Conservation (phyloP, 225 moss, liverwort and hornwort species). For the Polytrichum formosum region DNA sequence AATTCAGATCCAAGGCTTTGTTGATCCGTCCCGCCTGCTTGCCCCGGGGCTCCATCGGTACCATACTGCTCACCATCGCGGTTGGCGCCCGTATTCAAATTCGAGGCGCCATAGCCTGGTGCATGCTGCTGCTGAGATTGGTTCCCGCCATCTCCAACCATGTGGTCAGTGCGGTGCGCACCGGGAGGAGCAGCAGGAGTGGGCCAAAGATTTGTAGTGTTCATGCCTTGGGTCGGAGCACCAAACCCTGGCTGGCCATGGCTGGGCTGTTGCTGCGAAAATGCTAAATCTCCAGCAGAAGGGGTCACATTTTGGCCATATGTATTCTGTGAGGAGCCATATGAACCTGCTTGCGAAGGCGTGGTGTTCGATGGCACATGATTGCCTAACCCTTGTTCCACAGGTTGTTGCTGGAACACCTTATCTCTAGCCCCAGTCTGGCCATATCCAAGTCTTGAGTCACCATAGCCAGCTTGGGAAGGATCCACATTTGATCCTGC, state of each 20-base stretch:
- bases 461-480: conserved; percentile 1
- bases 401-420: neutral
- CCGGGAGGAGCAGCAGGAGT: conserved; percentile 3
- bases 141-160: conserved; percentile 2
- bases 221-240: neutral
- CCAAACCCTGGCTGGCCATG: conserved; percentile 23
- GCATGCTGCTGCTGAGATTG: neutral
- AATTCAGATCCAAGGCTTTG: too few species aligned
- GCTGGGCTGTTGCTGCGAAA: conserved; percentile 7
- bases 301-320: too few species aligned
- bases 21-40: neutral
- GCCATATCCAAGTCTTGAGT: neutral
- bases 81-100: neutral
- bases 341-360: too few species aligned
- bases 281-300: neutral
- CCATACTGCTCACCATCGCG: neutral
- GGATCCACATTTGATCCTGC: neutral
- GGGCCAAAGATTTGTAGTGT: conserved; percentile 1
- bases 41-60: neutral
- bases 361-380: too few species aligned
- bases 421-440: neutral
- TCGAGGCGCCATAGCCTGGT: neutral
- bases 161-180: neutral
- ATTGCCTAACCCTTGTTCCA: neutral
- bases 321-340: too few species aligned